Conservation (phyloP, 805 yeast species). For the Zygosaccharomyces bisporus region DNA sequence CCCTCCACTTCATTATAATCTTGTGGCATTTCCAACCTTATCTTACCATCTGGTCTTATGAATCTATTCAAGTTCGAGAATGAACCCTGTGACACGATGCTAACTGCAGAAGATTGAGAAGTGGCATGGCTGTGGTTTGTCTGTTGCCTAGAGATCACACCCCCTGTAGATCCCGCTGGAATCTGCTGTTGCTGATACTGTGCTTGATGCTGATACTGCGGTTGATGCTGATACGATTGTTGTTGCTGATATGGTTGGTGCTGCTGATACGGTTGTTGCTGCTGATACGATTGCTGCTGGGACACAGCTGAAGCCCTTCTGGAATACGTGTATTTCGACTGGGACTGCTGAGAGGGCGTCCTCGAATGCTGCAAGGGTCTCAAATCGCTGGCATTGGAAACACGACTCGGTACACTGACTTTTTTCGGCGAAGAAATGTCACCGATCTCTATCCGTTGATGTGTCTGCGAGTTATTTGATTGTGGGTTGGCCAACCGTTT, state of each 20-base stretch:
- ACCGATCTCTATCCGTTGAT: conserved; percentile 14
- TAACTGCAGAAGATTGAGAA: conserved; percentile 19
- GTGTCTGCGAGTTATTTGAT: not conserved
- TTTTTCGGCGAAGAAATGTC: conserved; percentile 23
- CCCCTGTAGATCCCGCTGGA: not conserved
- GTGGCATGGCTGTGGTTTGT: conserved; percentile 24
- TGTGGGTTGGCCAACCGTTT: conserved; percentile 26
- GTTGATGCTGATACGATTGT: conserved; percentile 4
- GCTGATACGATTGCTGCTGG: conserved; percentile 11
- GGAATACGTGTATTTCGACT: conserved; percentile 29
- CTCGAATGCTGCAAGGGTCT: conserved; percentile 30
- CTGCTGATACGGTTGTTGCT: not conserved
- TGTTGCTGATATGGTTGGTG: not conserved
- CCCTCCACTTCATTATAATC: conserved; percentile 64
- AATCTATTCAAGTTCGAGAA: conserved; percentile 28
- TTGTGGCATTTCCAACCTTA: conserved; percentile 58
- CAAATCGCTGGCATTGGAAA: conserved; percentile 15
- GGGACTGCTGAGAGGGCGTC: conserved; percentile 23
- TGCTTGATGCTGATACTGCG: conserved; percentile 3
- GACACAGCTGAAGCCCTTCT: conserved; percentile 18
- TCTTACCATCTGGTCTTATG: conserved; percentile 32
- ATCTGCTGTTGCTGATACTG: conserved; percentile 1
- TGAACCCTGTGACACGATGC: conserved; percentile 30
- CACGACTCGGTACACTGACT: conserved; percentile 20
- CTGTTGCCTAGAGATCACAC: conserved; percentile 24